A percentile compares a stretch with the other conserved stretches of the same genome.
Evolutionary conservation across 805 yeast species (phyloP).

Genomic region (Lachancea quebecensis): DNA sequence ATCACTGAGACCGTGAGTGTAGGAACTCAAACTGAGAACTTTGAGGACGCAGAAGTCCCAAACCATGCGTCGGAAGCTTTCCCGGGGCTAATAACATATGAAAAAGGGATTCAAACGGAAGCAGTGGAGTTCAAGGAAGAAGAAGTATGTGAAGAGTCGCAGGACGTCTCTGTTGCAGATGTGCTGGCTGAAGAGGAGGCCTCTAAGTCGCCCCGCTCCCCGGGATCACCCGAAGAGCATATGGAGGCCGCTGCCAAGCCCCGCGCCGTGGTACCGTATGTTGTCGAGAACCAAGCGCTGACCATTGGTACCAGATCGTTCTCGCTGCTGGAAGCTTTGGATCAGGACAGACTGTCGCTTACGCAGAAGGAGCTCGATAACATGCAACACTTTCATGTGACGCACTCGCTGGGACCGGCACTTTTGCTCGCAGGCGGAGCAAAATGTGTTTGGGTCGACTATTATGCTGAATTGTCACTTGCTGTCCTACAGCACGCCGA

Average conservation of each 20-base stretch:
- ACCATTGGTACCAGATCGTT: conserved; percentile 10
- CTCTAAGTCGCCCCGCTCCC: too few relatives aligned
- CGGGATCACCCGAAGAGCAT: neutral
- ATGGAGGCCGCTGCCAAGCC: neutral
- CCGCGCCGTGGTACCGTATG: conserved; percentile 4
- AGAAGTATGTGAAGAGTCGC: neutral
- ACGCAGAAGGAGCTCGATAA: neutral
- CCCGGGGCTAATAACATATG: conserved; percentile 17
- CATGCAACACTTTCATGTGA: neutral
- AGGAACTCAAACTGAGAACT: conserved; percentile 20
- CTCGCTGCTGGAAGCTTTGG: conserved; percentile 12
- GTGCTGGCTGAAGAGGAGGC: neutral
- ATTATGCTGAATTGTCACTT: conserved; percentile 8
- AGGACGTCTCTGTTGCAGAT: neutral
- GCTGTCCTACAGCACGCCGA: conserved; percentile 9
- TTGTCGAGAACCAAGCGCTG: conserved; percentile 11
- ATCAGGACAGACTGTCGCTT: conserved; percentile 2
- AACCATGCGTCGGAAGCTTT: neutral
- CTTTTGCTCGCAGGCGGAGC: neutral
- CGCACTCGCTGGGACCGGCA: conserved; percentile 2
- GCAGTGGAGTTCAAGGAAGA: conserved; percentile 2
- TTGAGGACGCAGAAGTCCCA: neutral
- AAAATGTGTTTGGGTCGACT: conserved; percentile 12
- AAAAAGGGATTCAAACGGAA: conserved; percentile 23
- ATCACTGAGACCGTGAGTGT: conserved; percentile 11